phyloP scores from a whole-genome alignment of 192 early-diverging fungal genomes.

The Coemansia sp. region DNA sequence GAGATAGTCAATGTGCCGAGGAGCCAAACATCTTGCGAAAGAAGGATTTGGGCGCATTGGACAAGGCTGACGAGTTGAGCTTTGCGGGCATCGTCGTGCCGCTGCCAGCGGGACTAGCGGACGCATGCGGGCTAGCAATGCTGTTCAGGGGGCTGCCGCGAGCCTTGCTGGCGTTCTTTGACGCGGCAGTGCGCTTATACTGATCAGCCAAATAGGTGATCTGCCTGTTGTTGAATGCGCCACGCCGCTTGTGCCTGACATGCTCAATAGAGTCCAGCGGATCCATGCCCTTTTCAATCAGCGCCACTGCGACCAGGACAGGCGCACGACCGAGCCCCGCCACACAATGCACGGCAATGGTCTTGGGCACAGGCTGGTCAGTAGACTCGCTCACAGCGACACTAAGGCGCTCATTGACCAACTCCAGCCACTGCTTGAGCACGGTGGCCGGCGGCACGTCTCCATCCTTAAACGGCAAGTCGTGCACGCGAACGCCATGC shows the following conservation, averaged over 20 bases:
- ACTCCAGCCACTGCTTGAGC: slow-evolving; percentile 60
- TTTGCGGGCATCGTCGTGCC: slow-evolving; percentile 15
- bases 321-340: slow-evolving; percentile 94
- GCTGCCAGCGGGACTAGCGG: slow-evolving; percentile 9
- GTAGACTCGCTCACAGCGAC: slow-evolving; percentile 22
- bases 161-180: slow-evolving; percentile 32
- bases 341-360: slow-evolving; percentile 91
- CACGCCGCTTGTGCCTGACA: slow-evolving; percentile 69
- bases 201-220: slow-evolving; percentile 60
- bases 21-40: slow-evolving; percentile 54
- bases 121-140: background rate
- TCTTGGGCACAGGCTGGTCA: slow-evolving; percentile 44
- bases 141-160: slow-evolving; percentile 23
- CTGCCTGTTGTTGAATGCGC: slow-evolving; percentile 78
- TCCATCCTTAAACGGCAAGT: slow-evolving; percentile 88
- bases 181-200: slow-evolving; percentile 44
- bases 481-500: slow-evolving; percentile 74
- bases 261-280: slow-evolving; percentile 72
- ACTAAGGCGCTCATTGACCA: slow-evolving; percentile 59
- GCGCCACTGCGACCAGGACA: slow-evolving; percentile 77
- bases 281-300: slow-evolving; percentile 76
- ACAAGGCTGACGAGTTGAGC: slow-evolving; percentile 6
- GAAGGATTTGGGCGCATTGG: slow-evolving; percentile 17
- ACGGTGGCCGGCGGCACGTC: slow-evolving; percentile 63
- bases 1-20: slow-evolving; percentile 27